Conservation (phyloP, 225 moss, liverwort and hornwort species). For the Marchantia paleacea region DNA sequence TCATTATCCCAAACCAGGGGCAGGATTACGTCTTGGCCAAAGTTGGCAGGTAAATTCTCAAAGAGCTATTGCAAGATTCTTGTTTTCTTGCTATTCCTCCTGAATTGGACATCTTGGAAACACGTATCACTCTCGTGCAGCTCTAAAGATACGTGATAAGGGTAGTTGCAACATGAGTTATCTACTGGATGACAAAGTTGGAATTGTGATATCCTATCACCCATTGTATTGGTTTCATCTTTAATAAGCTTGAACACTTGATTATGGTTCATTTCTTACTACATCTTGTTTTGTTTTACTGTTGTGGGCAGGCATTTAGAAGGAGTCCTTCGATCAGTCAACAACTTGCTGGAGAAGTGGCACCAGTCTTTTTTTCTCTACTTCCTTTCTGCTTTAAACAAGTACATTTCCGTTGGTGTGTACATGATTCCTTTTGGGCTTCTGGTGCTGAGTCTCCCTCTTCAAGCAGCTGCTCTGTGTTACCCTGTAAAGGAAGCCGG, state of each 20-base stretch:
- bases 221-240: not conserved
- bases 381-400: slow-evolving; percentile 73
- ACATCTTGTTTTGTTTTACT: too few species aligned
- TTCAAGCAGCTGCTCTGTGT: slow-evolving; percentile 77
- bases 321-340: slow-evolving; percentile 82
- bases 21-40: slow-evolving; percentile 61
- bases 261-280: too few species aligned
- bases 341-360: slow-evolving; percentile 94
- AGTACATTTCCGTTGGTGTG: slow-evolving; percentile 79
- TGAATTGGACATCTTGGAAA: not conserved
- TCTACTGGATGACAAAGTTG: not conserved
- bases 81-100: not conserved
- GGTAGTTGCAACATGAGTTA: too few species aligned
- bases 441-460: slow-evolving; percentile 78
- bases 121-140: not conserved
- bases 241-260: not conserved
- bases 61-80: not conserved
- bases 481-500: slow-evolving; percentile 30
- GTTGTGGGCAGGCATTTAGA: slow-evolving; percentile 68
- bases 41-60: slow-evolving; percentile 66
- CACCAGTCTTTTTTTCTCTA: slow-evolving; percentile 97
- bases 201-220: not conserved
- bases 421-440: slow-evolving; percentile 96
- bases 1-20: slow-evolving; percentile 26
- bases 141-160: not conserved